Percentiles rank a stretch among this genome's conserved stretches.
phyloP scores from a whole-genome alignment of 805 yeast species.

The Yamadazyma takamatsuzukensis region DNA sequence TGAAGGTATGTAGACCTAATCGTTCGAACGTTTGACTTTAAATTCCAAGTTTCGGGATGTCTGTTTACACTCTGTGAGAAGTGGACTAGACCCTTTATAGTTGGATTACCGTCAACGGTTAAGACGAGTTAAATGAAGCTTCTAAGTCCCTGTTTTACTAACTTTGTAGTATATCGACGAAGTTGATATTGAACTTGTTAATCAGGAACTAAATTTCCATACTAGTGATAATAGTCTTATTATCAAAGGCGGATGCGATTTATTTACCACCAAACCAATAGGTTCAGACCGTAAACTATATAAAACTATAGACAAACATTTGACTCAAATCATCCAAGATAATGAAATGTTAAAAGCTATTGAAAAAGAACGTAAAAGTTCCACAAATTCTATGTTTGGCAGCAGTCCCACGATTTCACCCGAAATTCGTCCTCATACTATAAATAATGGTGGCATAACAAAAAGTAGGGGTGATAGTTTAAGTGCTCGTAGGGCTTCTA shows the following conservation, averaged over 20 bases:
- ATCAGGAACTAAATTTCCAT: conserved; percentile 74
- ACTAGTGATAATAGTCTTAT: conserved; percentile 41
- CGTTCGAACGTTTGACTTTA: no score
- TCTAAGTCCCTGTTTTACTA: no score
- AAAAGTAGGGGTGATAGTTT: background rate
- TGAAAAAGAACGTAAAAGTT: conserved; percentile 36
- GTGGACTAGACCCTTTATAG: no score
- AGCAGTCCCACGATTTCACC: conserved; percentile 23
- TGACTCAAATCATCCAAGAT: conserved; percentile 51
- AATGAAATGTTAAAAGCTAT: conserved; percentile 37
- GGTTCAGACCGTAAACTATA: conserved; percentile 86
- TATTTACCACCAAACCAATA: conserved; percentile 91
- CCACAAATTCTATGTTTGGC: conserved; percentile 33
- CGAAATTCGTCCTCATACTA: no score
- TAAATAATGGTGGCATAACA: background rate
- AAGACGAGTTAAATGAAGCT: no score
- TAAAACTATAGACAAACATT: conserved; percentile 80
- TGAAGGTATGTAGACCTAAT: conserved; percentile 13
- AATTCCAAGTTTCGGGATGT: no score
- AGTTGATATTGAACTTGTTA: conserved; percentile 86
- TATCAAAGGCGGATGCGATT: conserved; percentile 85
- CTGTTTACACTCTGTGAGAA: no score
- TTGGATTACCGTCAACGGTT: no score
- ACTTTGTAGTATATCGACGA: conserved; percentile 76
- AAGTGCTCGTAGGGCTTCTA: conserved; percentile 24